Evolutionary conservation across 371 early-diverging fungal species (phyloP).

Genomic region (Zychaea mexicana): DNA sequence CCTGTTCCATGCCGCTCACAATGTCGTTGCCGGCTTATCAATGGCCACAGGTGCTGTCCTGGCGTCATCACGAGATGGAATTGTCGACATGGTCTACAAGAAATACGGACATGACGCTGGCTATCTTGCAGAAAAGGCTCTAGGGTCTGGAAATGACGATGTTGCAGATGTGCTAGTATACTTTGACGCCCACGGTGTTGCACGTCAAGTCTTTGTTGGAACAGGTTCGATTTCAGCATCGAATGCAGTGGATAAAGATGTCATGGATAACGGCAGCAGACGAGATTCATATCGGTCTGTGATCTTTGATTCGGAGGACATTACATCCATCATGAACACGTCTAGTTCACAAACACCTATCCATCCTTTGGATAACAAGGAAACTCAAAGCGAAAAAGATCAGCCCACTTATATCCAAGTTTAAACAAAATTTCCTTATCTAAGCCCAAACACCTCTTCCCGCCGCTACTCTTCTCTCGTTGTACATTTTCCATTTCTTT

Average conservation of each 20-base stretch:
- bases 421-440: background rate
- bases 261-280: background rate
- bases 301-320: background rate
- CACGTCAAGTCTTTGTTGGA: conserved; percentile 29
- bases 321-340: background rate
- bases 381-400: background rate
- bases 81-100: conserved; percentile 34
- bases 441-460: background rate
- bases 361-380: background rate
- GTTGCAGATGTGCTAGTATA: conserved; percentile 33
- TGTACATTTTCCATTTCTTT: background rate
- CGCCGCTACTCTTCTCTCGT: background rate
- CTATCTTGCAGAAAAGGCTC: conserved; percentile 32
- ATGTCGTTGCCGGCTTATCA: conserved; percentile 32
- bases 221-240: background rate
- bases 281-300: background rate
- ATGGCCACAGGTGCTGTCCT: conserved; percentile 31
- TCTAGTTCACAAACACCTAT: background rate
- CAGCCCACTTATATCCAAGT: conserved; percentile 1
- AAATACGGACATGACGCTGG: conserved; percentile 44
- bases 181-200: conserved; percentile 43
- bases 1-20: conserved; percentile 33
- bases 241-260: background rate
- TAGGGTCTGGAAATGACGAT: conserved; percentile 25
- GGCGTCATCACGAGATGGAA: conserved; percentile 31